Evolutionary conservation across 129 eudicot species (phyloP), one percentile per base, ranked within the genome.

Genomic region (Centaurea solstitialis): DNA sequence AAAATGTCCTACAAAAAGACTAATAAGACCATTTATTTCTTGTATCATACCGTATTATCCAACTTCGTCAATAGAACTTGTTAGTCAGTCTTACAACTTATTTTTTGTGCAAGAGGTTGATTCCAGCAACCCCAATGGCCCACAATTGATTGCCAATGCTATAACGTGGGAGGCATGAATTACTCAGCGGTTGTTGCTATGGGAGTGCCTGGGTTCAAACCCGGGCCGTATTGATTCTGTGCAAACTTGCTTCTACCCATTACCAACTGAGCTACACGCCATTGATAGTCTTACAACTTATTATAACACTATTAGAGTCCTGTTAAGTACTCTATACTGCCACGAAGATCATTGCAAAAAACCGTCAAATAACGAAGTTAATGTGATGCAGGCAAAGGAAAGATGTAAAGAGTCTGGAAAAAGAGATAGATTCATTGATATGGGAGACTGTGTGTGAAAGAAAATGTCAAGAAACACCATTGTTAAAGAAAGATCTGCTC

Each of bases 381-480:
- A 17, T 77, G 43, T 64, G 45, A 71, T 41, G 47, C 78, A 83
- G 82, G 57, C 61, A 77, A 33, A 30, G 69, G 68, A 89, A 86
- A 80, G 91, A 86, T 77, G 80, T 88, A 8, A 87, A 84, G 78
- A 62, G 79, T 30, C 80, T 94, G 73, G 98, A 94, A 62, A 91
- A 81, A 73, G 98, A 91, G 85, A 87, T 94, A 79, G 98, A 90
- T 70, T 68, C 90, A 2, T 74, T 94, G 81, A 94, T 94, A 57
- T 94, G 94, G 98, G 94, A 91, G 62, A 89, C 90, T 0, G 91
- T 91, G 35, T 80, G 89, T 75, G 93, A 91, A 30, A 79, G 78
- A 74, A 88, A 87, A 74, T 74, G 89, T 80, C 81, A 80, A 6
- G 88, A 89, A 40, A 74, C 84, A 70, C 68, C 83, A 0, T 81